phyloP scores from a whole-genome alignment of 2,329 filamentous ascomycete species.

The Talaromyces sp. region DNA sequence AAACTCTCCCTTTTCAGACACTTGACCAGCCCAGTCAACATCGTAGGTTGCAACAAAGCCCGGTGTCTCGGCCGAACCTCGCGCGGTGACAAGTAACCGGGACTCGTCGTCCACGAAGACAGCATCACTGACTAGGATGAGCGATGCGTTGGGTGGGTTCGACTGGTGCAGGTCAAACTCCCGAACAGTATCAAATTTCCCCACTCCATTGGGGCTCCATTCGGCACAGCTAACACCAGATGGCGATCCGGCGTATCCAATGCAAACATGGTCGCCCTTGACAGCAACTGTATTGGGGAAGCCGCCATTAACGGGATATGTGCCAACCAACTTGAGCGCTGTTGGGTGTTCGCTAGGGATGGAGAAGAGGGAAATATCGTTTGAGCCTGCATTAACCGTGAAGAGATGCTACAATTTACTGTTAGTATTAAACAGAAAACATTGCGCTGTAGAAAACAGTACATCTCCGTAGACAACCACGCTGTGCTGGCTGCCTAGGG shows the following conservation, averaged over 20 bases:
- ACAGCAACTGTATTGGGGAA: neutral
- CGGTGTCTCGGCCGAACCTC: neutral
- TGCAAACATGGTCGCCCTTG: neutral
- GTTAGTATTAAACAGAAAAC: neutral
- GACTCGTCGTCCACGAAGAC: neutral
- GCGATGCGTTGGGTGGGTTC: neutral
- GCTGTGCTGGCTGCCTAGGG: neutral
- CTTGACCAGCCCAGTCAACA: neutral
- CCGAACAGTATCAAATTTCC: neutral
- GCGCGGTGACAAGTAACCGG: neutral
- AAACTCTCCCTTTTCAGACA: neutral
- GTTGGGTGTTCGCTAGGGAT: neutral
- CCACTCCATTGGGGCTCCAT: neutral
- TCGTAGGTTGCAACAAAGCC: neutral
- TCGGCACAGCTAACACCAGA: neutral
- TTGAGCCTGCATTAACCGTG: neutral
- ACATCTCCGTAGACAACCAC: slow-evolving; percentile 1
- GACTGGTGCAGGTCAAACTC: neutral
- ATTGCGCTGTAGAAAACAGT: neutral
- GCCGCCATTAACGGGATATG: neutral
- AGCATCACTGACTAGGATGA: neutral
- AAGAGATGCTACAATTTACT: neutral
- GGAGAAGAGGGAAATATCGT: neutral
- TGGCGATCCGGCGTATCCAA: neutral
- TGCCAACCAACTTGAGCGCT: neutral